These are phyloP conservation scores for Rhizopus arrhizus DNA, from an alignment of 371 early-diverging fungal genomes.

Conservation along the genomic window DNA sequence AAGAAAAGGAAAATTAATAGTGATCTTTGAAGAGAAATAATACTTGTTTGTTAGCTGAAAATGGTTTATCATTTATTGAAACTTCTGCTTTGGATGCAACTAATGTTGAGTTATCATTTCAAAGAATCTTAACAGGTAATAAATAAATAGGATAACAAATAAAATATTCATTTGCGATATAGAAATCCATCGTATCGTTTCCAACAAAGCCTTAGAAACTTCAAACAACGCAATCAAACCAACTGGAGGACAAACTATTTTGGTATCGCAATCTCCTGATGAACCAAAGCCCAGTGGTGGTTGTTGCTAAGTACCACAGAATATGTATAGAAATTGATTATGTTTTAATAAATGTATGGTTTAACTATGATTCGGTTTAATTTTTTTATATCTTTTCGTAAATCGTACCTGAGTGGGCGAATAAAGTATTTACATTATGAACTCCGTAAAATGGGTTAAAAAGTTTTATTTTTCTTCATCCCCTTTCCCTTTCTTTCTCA, in stretches of 20 bases:
- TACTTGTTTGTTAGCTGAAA: conserved; percentile 59
- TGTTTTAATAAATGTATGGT: no score
- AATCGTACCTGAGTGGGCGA: no score
- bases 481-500: not conserved
- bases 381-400: no score
- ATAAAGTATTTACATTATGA: no score
- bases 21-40: not conserved
- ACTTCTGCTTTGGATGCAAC: conserved; percentile 89
- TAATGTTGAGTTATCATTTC: conserved; percentile 75
- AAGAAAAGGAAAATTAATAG: conserved; percentile 1
- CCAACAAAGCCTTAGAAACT: conserved; percentile 87
- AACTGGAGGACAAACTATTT: conserved; percentile 76
- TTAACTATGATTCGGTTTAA: no score
- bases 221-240: conserved; percentile 71
- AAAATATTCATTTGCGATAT: conserved; percentile 2
- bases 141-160: not conserved
- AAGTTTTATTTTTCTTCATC: no score
- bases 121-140: conserved; percentile 31
- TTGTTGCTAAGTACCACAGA: conserved; percentile 65
- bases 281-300: conserved; percentile 68
- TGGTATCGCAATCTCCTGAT: conserved; percentile 67
- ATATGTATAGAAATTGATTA: no score
- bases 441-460: no score
- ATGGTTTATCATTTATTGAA: conserved; percentile 87
- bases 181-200: conserved; percentile 91